Evolutionary conservation across 2,329 filamentous ascomycete species (phyloP), one percentile per base, ranked within the genome.

Genomic region (Nemania serpens): DNA sequence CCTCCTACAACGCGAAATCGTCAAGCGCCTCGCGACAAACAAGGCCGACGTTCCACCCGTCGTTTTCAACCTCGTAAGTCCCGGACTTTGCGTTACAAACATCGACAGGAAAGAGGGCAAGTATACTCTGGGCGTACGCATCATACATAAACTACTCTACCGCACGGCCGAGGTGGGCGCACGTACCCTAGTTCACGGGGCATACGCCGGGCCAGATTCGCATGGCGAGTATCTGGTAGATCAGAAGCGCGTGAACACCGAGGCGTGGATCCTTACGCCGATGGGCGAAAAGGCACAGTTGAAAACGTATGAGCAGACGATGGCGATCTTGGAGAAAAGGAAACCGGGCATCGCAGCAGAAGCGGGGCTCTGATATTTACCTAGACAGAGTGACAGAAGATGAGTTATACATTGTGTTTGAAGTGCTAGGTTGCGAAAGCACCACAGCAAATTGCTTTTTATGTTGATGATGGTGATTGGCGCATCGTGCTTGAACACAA

Each of bases 201-300:
- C 76, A 0, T 69, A 74, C 36, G 74, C 73, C 5, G 75, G 72
- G 0, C 69, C 72, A 6, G 75, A 77, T 37, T 74, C 73, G 0
- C 78, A 81, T 54, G 79, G 80, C 3, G 66, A 70, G 37, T 81
- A 77, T 62, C 72, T 82, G 63, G 71, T 73, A 43, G 69, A 76
- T 34, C 39, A 39, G 13, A 34, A 39, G 25, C 29, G 34, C 2
- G 13, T 29, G 6, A 37, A 60, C 17, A 39, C 41, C 17, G 52
- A 46, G 4, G 9, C 41, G 20, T 47, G 52, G 41, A 36, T 60
- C n/a, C 17, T 33, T 17, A 42, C 51, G 22, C 43, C 47, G 39
- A 42, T 36, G 51, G 58, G 58, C 25, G 7, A 46, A 15, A 45
- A 39, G 47, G 58, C 39, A 4, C 51, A 56, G 18, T 42, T 37